Base-by-base conservation (phyloP, 306 rosid genomes). In the Ziziphus jujuba region DNA sequence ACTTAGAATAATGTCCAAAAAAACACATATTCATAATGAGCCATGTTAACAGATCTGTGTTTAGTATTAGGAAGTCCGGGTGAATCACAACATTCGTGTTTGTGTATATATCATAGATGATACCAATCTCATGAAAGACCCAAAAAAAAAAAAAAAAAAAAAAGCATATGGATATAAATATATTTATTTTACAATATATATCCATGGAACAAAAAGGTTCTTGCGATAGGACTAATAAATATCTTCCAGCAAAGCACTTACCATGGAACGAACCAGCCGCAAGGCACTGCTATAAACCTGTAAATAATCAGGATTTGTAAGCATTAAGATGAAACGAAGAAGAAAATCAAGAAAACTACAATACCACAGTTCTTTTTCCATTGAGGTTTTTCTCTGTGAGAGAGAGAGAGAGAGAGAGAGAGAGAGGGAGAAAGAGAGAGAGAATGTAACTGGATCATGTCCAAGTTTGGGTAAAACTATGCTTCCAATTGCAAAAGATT, bases 231-330 rank as follows among this genome's bases (percentile, higher is more conserved):
- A 61, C 69, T 62, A 52, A 38, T 57, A 73, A 45, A 50, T 71
- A 55, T 24, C 25, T 40, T 69, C 36, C 36, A 10, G 70, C 58
- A 53, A 44, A 48, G 62, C 61, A 80, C 95, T 90, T 79, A 93
- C 99, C 99, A 93, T 90, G 67, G 97, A 93, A 24, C 96, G 95
- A 75, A 93, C 99, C 80, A 93, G 84, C 76, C 97, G 86, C 89
- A 93, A 76, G 80, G 99, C 99, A 83, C 97, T 93, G 72, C 90
- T 93, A 82, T 93, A 93, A 72, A 93, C 98, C 98, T 93, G 88
- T 38, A 45, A 40, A 61, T 44, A 53, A 51, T 40, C 43, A 55
- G 38, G 28, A 64, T 21, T n/a, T 71, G 63, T 63, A 45, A 58
- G 40, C 35, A 40, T 71, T 49, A 59, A 71, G 43, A 54, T n/a